Base-by-base conservation (phyloP, 495 filamentous ascomycete genomes). In the Umbilicaria muhlenbergii region DNA sequence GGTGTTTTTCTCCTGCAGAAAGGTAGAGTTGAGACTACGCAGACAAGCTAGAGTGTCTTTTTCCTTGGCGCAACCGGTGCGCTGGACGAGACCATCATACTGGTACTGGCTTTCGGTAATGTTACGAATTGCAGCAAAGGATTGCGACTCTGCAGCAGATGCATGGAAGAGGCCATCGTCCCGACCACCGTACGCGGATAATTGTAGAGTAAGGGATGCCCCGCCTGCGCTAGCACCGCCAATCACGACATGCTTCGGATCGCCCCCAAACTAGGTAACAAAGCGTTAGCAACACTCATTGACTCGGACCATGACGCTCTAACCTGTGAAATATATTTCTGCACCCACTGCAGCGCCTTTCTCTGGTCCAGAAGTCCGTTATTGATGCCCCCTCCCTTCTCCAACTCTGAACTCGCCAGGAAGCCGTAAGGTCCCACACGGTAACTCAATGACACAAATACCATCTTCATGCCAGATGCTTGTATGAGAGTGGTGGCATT, bases 391-490 rank as follows among this genome's bases (percentile, higher is more conserved):
- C 67, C 67, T 36, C 67, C 53, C 31, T 55, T 51, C 36, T 65
- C 53, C 5, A 86, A 61, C 43, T 78, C 67, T 15, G 73, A 55
- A 39, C 77, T 71, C 1, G 82, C 78, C 0, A 87, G 63, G 46
- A 86, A 86, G 0, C 83, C 83, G 58, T 74, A 82, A 0, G 80
- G 66, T 0, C 83, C 82, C 12, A 87, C 80, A 5, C 83, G 75
- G 48, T 86, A 86, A 54, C 86, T 87, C 62, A 87, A 78, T 45
- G 72, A 81, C 12, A 89, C 75, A 21, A 86, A 66, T 4, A 87
- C 64, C 36, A 87, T 76, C 34, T 70, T 66, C 40, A 65, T 59
- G 6, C 63, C 67, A 0, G 75, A 75, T 10, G 71, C 73, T 50
- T 68, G 40, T 35, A 87, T 68, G 5, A 86, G 63, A 16, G 67